phyloP scores from a whole-genome alignment of 768 basidiomycete species.

The Chalciporus pseudorubinellus region DNA sequence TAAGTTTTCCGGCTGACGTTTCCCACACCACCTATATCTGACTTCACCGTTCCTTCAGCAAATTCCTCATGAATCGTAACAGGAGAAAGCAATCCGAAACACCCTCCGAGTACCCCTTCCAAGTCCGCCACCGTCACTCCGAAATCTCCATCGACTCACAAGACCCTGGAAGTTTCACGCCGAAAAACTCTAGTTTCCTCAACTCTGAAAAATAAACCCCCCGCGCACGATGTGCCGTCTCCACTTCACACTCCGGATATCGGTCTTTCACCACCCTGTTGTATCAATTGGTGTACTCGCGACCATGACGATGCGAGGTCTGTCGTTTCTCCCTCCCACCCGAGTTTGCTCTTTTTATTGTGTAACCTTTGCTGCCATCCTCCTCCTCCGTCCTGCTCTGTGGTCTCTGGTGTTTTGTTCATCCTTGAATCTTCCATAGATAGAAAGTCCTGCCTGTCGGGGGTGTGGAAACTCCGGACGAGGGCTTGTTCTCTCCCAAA shows the following conservation, averaged over 20 bases:
- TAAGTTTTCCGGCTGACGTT: slow-evolving; percentile 30
- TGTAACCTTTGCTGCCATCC: slow-evolving; percentile 15
- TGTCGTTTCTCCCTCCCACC: slow-evolving; percentile 8
- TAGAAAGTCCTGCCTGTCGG: not conserved
- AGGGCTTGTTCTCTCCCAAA: not conserved
- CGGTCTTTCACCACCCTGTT: not conserved
- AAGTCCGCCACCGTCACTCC: slow-evolving; percentile 32
- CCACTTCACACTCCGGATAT: not conserved
- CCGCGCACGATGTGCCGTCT: not conserved
- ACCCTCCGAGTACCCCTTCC: slow-evolving; percentile 29
- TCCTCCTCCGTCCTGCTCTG: not conserved
- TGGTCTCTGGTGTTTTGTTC: not conserved
- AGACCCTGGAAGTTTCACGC: slow-evolving; percentile 24
- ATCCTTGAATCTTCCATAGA: not conserved
- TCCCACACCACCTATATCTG: not conserved
- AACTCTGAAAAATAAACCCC: slow-evolving; percentile 28
- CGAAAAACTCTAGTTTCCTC: slow-evolving; percentile 24
- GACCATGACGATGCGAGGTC: slow-evolving; percentile 14
- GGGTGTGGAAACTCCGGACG: not conserved
- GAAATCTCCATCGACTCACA: slow-evolving; percentile 33
- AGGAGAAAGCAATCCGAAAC: not conserved
- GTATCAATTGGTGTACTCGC: slow-evolving; percentile 13
- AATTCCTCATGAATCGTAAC: slow-evolving; percentile 22
- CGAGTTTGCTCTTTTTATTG: slow-evolving; percentile 22
- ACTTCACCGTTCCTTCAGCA: slow-evolving; percentile 15